Percentiles rank a stretch among this genome's conserved stretches.
phyloP scores from a whole-genome alignment of 805 yeast genomes.

The Candida wancherniae region DNA sequence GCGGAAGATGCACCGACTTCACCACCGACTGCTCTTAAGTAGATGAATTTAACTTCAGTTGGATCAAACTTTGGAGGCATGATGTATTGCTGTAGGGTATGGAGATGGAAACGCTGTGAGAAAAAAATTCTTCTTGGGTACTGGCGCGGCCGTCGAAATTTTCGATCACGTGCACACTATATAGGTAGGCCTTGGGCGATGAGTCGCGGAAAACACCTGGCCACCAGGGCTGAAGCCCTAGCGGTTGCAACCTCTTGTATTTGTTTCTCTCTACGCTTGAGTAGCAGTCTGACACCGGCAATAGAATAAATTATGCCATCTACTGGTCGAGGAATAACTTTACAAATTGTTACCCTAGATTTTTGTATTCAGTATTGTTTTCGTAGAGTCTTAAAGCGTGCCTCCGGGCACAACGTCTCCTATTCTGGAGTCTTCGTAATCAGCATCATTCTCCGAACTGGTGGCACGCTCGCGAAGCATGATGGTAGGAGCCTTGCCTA shows the following conservation, averaged over 20 bases:
- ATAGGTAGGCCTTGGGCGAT: constrained; percentile 1
- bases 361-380: no score
- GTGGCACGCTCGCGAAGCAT: constrained; percentile 80
- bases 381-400: constrained; percentile 25
- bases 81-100: constrained; percentile 19
- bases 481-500: constrained; percentile 84
- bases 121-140: constrained; percentile 14
- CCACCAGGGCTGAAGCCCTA: constrained; percentile 20
- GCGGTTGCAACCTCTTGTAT: background rate
- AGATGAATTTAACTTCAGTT: constrained; percentile 94
- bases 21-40: constrained; percentile 99
- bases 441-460: constrained; percentile 9
- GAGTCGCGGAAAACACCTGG: no score
- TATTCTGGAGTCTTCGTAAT: constrained; percentile 35
- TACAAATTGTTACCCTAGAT: no score
- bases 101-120: constrained; percentile 11
- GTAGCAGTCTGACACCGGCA: no score
- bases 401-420: constrained; percentile 45
- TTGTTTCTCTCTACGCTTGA: no score
- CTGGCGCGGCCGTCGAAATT: constrained; percentile 10
- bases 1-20: constrained; percentile 99
- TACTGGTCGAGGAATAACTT: no score
- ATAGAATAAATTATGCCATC: no score
- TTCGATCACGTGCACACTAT: constrained; percentile 12
- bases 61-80: constrained; percentile 99